Evolutionary conservation across 2,329 filamentous ascomycete genomes (phyloP), one percentile per base, ranked within the genome.

Genomic region (Corynespora cassiicola): DNA sequence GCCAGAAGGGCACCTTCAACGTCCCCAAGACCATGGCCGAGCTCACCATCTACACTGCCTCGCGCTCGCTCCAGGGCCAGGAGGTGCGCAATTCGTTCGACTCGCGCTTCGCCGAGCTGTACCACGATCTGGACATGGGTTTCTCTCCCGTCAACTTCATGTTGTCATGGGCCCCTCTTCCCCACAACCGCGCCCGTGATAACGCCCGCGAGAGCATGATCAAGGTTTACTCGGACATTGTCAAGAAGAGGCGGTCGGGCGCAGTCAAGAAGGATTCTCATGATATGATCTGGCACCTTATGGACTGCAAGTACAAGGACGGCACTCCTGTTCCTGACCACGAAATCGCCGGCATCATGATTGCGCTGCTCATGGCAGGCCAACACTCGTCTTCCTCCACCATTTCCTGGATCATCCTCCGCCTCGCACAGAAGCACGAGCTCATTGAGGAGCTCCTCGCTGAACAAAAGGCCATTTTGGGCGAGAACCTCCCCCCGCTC

Each of bases 281-380:
- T 32, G 90, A 95, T 70, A 95, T 95, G 79, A 90, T 95, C 70
- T 90, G 87, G 82, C 90, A 94, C 61, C 74, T 95, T 50, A 94
- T 95, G 89, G 83, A 82, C 55, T 89, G 85, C 56, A 79, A 75
- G 16, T 95, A 95, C 80, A 95, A 95, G 75, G 82, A 92, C 55
- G 90, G 89, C 54, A 83, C 75, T 24, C 76, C 77, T 5, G 78
- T 95, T n/a, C 86, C 90, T 11, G 90, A 95, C 62, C 79, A 86
- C 58, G 89, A 95, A 69, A 81, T 95, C 42, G 89, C 90, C 15
- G 87, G 94, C 72, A 92, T 95, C 81, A 92, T 95, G 88, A 95
- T 95, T 69, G 89, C 89, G 5, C 79, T 95, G 15, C 82, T 95
- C 47, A 95, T 95, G 89, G 90, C 88, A 42, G 90, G 90, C 39